Percentiles rank a stretch among this genome's conserved stretches.
These are phyloP conservation scores for Pseudogymnoascus verrucosus DNA, from an alignment of 2,329 filamentous ascomycete species.

Conservation along the genomic window DNA sequence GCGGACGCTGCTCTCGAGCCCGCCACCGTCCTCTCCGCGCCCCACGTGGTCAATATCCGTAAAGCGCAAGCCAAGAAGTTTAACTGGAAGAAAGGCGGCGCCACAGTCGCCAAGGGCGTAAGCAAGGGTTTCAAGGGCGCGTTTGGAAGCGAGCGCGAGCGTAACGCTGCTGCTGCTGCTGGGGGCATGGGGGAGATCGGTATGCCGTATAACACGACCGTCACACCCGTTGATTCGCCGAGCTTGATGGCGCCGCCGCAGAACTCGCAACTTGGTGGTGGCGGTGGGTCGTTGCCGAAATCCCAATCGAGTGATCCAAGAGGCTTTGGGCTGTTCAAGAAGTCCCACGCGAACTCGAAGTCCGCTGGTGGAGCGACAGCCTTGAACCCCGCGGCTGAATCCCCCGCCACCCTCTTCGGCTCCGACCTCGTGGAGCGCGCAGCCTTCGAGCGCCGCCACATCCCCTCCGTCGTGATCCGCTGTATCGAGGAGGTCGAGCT, in stretches of 20 bases:
- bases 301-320: constrained; percentile 22
- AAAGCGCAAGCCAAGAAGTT: constrained; percentile 91
- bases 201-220: constrained; percentile 63
- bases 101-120: constrained; percentile 88
- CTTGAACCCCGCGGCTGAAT: constrained; percentile 33
- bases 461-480: constrained; percentile 82
- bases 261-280: not conserved
- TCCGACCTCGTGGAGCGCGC: constrained; percentile 80
- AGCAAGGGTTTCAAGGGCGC: constrained; percentile 91
- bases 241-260: constrained; percentile 16
- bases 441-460: constrained; percentile 80
- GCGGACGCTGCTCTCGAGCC: not conserved
- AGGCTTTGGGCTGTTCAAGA: constrained; percentile 64
- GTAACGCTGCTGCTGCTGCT: constrained; percentile 31
- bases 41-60: constrained; percentile 91
- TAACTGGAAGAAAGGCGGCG: constrained; percentile 96
- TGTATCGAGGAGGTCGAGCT: constrained; percentile 96
- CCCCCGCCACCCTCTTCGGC: constrained; percentile 65
- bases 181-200: constrained; percentile 56
- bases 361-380: constrained; percentile 29
- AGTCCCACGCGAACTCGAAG: constrained; percentile 39
- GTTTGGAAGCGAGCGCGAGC: constrained; percentile 61
- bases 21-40: constrained; percentile 36
- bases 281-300: not conserved
- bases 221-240: constrained; percentile 43